Base-by-base conservation (phyloP, 345 rosid genomes). In the Streptanthus diversifolius region DNA sequence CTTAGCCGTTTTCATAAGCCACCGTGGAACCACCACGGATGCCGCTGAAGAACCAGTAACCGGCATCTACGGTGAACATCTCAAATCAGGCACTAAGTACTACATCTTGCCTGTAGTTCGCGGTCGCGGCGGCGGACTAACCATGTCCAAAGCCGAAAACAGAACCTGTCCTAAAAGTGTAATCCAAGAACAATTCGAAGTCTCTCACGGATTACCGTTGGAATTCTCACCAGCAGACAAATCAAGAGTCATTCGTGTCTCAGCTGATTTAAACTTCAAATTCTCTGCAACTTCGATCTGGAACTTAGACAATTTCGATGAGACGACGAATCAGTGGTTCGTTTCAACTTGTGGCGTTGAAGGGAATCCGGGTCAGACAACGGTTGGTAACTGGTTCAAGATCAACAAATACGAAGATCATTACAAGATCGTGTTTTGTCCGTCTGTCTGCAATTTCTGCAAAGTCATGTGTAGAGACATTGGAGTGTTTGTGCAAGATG, bases 351-450 rank as follows among this genome's bases (percentile, higher is more conserved):
- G 85, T 9, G 93, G 96, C 22, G 83, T 74, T 7, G 79, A 41
- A 63, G 92, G 93, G 35, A 85, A 84, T 51, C 89, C 96, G 0
- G 89, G 93, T 14, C 71, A 5, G 10, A 32, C 32, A 36, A 86
- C 90, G 3, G 18, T 67, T 3, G 29, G 30, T 75, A 86, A 84
- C 67, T 90, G 93, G 92, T 85, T 85, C 69, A 88, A 83, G 83
- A 88, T 90, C 19, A 84, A 85, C 44, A 82, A 82, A 77, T 12
- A 58, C 11, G 81, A 56, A 2, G 64, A 65, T 5, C 70, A 80
- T 17, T 85, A 85, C 87, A 90, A 90, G 82, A 77, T 90, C 43
- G 45, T 56, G 55, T 90, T 82, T 66, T 88, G 91, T 41, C 93
- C 96, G 18, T n/a, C 82, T 0, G 91, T 86, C 9, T 88, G 93